These are phyloP conservation scores for Ustulina deusta DNA, from an alignment of 2,329 filamentous ascomycete genomes.

Conservation along the genomic window DNA sequence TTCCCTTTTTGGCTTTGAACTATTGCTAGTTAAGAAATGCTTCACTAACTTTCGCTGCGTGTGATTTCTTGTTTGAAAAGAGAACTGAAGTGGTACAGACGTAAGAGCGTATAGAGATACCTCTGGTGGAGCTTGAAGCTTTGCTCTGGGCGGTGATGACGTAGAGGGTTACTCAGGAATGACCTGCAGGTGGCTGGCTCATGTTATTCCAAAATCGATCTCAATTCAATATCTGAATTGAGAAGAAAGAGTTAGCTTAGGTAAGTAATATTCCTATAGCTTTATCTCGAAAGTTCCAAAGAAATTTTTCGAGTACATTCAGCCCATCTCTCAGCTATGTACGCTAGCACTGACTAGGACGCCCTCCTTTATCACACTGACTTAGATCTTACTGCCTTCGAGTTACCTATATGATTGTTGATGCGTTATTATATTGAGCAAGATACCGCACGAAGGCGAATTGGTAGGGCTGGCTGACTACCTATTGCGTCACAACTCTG, in stretches of 20 bases:
- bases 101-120: too few relatives aligned
- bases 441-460: neutral
- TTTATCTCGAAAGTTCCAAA: neutral
- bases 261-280: neutral
- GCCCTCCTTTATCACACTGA: neutral
- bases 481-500: too few relatives aligned
- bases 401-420: neutral
- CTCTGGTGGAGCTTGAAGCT: slow-evolving; percentile 20
- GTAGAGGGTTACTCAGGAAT: slow-evolving; percentile 14
- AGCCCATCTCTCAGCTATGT: neutral
- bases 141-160: slow-evolving; percentile 31
- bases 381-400: neutral
- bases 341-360: neutral
- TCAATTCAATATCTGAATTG: neutral
- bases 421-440: neutral
- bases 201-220: slow-evolving; percentile 19
- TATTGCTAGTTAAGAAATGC: neutral
- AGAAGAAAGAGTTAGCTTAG: neutral
- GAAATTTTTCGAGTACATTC: neutral
- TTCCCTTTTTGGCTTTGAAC: neutral
- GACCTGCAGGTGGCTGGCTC: slow-evolving; percentile 7
- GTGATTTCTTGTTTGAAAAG: neutral
- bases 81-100: slow-evolving; percentile 1
- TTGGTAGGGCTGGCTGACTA: too few relatives aligned
- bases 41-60: neutral